Evolutionary conservation across 805 yeast genomes (phyloP).

Genomic region (Torulaspora maleeae): DNA sequence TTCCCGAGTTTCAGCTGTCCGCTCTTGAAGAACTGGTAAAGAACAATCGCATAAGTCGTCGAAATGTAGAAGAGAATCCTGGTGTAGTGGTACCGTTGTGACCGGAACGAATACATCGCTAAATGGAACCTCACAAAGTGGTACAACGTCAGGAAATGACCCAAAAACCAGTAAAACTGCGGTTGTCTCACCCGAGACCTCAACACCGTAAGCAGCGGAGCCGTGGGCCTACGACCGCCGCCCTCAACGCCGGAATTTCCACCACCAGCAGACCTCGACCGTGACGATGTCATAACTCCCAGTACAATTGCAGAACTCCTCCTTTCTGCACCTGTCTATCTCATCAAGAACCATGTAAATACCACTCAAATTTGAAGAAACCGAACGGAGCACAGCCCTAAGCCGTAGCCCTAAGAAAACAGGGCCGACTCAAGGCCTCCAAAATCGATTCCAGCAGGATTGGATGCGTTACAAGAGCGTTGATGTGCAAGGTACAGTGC

Average conservation of each 20-base stretch:
- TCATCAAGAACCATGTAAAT: background rate
- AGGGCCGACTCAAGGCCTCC: background rate
- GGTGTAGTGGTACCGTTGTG: slow-evolving; percentile 38
- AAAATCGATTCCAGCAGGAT: too few species aligned
- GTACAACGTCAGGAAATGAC: slow-evolving; percentile 49
- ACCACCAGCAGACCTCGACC: slow-evolving; percentile 1
- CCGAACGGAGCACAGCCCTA: background rate
- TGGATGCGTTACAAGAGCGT: too few species aligned
- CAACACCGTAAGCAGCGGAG: slow-evolving; percentile 22
- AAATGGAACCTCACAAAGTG: slow-evolving; percentile 39
- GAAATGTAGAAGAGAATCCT: slow-evolving; percentile 48
- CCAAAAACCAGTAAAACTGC: slow-evolving; percentile 68
- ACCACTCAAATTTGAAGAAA: slow-evolving; percentile 1
- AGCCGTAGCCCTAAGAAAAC: background rate
- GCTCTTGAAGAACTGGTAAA: slow-evolving; percentile 53
- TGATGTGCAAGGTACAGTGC: too few species aligned
- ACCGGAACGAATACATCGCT: slow-evolving; percentile 40
- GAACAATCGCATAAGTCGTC: slow-evolving; percentile 57
- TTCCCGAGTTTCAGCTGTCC: slow-evolving; percentile 38
- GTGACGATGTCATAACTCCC: background rate
- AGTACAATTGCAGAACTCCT: background rate
- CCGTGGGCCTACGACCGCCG: slow-evolving; percentile 13
- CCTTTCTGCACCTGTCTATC: background rate
- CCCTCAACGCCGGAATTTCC: background rate
- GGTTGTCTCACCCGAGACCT: slow-evolving; percentile 40